phyloP scores from a whole-genome alignment of 805 yeast species.

The Wickerhamomyces sydowiorum region DNA sequence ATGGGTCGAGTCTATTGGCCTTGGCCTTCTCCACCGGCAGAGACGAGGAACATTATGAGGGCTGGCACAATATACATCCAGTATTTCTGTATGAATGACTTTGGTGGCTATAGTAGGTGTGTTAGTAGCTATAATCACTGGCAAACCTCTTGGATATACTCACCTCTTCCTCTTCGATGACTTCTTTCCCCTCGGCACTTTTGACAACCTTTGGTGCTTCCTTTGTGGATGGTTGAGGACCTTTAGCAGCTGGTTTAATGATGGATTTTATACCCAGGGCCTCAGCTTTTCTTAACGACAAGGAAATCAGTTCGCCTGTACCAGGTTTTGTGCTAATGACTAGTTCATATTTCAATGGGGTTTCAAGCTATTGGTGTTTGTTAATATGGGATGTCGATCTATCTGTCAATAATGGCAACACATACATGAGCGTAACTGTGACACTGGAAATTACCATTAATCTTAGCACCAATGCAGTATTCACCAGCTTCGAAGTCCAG shows the following conservation, averaged over 20 bases:
- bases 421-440: conserved; percentile 13
- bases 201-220: conserved; percentile 1
- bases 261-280: conserved; percentile 8
- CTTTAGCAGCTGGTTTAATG: conserved; percentile 7
- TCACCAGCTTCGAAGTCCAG: not conserved
- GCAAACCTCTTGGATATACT: not conserved
- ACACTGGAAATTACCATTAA: conserved; percentile 10
- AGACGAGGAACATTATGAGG: conserved; percentile 29
- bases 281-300: conserved; percentile 8
- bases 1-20: not conserved
- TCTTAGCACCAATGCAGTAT: conserved; percentile 19
- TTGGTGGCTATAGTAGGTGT: conserved; percentile 14
- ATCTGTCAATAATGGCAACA: not conserved
- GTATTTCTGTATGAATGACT: conserved; percentile 52
- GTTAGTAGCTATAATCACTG: not conserved
- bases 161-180: conserved; percentile 3
- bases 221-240: conserved; percentile 9
- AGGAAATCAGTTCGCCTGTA: conserved; percentile 14
- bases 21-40: conserved; percentile 2
- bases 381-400: not conserved
- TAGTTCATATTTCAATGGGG: conserved; percentile 14
- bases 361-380: conserved; percentile 1
- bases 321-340: conserved; percentile 9
- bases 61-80: conserved; percentile 60
- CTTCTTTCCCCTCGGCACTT: not conserved